A percentile compares a stretch with the other conserved stretches of the same genome.
Conservation (phyloP, 2,329 filamentous ascomycete genomes). For the Didymosphaeria variabile region DNA sequence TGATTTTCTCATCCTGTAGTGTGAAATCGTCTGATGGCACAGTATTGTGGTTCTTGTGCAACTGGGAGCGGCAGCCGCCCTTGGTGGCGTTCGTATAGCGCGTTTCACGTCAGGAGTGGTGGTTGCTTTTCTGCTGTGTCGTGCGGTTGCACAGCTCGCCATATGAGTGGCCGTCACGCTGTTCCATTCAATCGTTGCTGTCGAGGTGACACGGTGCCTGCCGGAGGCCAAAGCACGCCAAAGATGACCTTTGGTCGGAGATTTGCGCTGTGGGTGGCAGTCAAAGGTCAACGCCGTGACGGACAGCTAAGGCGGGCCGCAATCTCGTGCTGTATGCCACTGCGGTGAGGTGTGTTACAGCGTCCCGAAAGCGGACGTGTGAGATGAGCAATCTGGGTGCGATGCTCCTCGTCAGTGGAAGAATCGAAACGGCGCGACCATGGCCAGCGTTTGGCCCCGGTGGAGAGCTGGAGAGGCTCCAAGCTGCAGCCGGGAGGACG, state of each 20-base stretch:
- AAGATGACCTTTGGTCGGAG: neutral
- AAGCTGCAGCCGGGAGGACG: slow-evolving; percentile 1
- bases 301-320: slow-evolving; percentile 12
- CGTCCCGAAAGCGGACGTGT: neutral
- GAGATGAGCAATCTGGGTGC: neutral
- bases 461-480: neutral
- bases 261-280: neutral
- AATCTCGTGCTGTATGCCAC: slow-evolving; percentile 1
- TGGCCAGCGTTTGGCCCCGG: neutral
- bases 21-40: neutral
- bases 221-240: slow-evolving; percentile 5
- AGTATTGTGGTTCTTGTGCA: neutral
- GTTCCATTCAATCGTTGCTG: neutral
- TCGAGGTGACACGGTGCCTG: slow-evolving; percentile 11
- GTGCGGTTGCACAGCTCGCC: neutral
- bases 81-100: slow-evolving; percentile 9
- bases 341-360: slow-evolving; percentile 1
- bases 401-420: neutral
- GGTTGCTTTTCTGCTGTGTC: slow-evolving; percentile 13
- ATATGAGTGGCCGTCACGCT: slow-evolving; percentile 1
- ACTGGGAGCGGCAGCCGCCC: slow-evolving; percentile 1
- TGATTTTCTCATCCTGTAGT: neutral
- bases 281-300: neutral
- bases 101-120: slow-evolving; percentile 8
- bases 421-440: neutral